Percentiles rank a stretch among this genome's conserved stretches.
Evolutionary conservation across 345 rosid species (phyloP).

Genomic region (Eucalyptus sideroxylon): DNA sequence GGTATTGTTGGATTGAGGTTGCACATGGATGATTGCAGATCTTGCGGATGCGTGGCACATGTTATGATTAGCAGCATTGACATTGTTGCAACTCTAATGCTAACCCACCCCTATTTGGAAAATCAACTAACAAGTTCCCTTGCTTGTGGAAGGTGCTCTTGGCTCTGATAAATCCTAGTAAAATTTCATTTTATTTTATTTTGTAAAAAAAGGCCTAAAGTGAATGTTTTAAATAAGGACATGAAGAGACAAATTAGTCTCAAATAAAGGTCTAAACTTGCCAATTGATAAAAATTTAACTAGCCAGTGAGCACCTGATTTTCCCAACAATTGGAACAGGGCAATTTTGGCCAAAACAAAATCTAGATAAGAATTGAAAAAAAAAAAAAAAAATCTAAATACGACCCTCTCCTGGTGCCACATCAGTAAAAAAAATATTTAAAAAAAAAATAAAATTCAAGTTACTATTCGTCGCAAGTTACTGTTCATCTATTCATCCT

Average conservation of each 20-base stretch:
- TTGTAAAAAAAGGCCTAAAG: no score
- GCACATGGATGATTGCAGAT: background rate
- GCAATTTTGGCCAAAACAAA: background rate
- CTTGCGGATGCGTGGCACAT: background rate
- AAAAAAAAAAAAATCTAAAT: no score
- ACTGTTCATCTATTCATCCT: background rate
- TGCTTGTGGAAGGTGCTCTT: background rate
- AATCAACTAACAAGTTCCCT: background rate
- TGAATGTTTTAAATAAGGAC: no score
- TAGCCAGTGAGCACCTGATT: background rate
- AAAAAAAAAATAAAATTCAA: no score
- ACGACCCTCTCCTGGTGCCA: no score
- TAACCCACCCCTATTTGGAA: background rate
- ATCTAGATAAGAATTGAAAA: background rate
- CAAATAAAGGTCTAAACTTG: no score
- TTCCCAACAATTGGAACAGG: no score
- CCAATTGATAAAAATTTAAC: no score
- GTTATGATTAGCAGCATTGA: background rate
- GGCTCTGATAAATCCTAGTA: background rate
- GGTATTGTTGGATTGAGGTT: background rate
- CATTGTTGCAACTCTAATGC: background rate
- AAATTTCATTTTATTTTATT: no score
- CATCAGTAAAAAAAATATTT: no score
- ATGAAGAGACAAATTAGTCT: fast-evolving
- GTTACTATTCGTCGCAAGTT: background rate